Percentiles rank a stretch among this genome's conserved stretches.
Evolutionary conservation across 441 rosid species (phyloP).

Genomic region (Metrosideros polymorpha): DNA sequence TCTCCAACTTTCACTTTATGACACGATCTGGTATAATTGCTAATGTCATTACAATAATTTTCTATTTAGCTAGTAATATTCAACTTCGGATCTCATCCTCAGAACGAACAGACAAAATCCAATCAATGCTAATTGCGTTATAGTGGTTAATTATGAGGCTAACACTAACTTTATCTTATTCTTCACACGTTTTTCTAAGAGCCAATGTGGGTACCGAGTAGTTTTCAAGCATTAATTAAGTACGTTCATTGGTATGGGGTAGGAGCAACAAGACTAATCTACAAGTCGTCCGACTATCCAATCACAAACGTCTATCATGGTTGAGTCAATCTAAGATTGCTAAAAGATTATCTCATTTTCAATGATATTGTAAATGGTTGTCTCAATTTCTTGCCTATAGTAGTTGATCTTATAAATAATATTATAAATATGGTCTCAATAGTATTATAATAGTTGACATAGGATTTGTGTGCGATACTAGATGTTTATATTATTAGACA

Average conservation of each 20-base stretch:
- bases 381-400: background rate
- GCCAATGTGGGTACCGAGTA: background rate
- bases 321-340: background rate
- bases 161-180: slow-evolving; percentile 2
- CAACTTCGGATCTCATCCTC: slow-evolving; percentile 7
- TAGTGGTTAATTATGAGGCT: slow-evolving; percentile 25
- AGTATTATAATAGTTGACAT: background rate
- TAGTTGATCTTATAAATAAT: background rate
- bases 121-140: background rate
- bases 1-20: slow-evolving; percentile 21
- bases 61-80: background rate
- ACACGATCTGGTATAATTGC: slow-evolving; percentile 34
- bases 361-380: background rate
- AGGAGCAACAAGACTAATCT: background rate
- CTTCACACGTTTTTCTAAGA: background rate
- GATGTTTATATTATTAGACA: background rate
- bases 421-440: background rate
- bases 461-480: background rate
- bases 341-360: background rate
- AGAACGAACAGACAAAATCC: background rate
- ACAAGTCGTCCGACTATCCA: background rate
- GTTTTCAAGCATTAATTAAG: background rate
- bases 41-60: slow-evolving; percentile 2
- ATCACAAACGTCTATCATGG: background rate
- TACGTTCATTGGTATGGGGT: background rate